These are phyloP conservation scores for Amanita muscaria DNA, from an alignment of 768 basidiomycete species.

Conservation along the genomic window DNA sequence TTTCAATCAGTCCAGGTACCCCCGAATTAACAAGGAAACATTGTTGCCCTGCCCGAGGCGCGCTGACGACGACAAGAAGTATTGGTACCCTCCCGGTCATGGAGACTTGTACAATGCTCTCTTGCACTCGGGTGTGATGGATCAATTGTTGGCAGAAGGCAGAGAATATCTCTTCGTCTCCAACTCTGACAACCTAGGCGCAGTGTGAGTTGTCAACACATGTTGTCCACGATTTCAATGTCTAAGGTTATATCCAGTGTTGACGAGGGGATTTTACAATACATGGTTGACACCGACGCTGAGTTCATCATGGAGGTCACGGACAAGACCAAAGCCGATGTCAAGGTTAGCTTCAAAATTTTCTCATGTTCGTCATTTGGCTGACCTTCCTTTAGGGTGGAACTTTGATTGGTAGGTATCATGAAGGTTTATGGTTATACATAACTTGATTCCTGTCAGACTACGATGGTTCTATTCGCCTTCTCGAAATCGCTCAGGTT, in stretches of 20 bases:
- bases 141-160: conserved; percentile 81
- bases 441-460: conserved; percentile 24
- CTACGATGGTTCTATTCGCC: conserved; percentile 80
- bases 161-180: conserved; percentile 97
- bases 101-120: conserved; percentile 94
- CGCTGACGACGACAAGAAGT: conserved; percentile 75
- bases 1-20: conserved; percentile 93
- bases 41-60: conserved; percentile 76
- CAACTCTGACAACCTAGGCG: conserved; percentile 95
- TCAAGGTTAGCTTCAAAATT: conserved; percentile 22
- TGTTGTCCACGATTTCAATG: not conserved
- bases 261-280: conserved; percentile 75
- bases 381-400: conserved; percentile 45
- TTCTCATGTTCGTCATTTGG: conserved; percentile 21
- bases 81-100: conserved; percentile 97
- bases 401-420: conserved; percentile 57
- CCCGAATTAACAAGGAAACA: conserved; percentile 84
- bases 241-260: conserved; percentile 35
- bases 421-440: not conserved
- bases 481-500: conserved; percentile 93
- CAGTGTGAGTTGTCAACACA: conserved; percentile 45
- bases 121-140: conserved; percentile 82
- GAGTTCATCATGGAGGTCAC: conserved; percentile 96
- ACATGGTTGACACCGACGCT: conserved; percentile 73
- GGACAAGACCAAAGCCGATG: conserved; percentile 91